These are phyloP conservation scores for Aquanectria penicillioides DNA, from an alignment of 2,329 filamentous ascomycete species.

Conservation along the genomic window DNA sequence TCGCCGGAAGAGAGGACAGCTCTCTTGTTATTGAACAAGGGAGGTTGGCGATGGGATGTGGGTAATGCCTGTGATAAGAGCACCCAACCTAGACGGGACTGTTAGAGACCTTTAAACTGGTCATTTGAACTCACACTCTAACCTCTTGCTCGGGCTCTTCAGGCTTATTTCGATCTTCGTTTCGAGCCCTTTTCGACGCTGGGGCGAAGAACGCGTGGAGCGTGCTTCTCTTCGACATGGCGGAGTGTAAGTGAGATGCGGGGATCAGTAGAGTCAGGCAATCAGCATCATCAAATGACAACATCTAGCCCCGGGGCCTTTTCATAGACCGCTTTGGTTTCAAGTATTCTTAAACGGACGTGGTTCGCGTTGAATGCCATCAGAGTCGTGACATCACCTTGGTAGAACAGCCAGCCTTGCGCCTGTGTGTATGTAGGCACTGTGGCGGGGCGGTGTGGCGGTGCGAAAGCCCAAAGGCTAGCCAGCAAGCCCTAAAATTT, in stretches of 20 bases:
- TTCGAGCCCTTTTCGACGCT: slow-evolving; percentile 37
- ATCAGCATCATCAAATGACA: no score
- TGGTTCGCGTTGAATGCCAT: background rate
- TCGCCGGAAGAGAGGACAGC: slow-evolving; percentile 58
- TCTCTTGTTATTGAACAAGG: slow-evolving; percentile 50
- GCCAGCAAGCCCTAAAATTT: slow-evolving; percentile 40
- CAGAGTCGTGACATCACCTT: slow-evolving; percentile 35
- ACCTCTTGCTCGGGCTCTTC: slow-evolving; percentile 2
- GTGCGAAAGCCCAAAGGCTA: slow-evolving; percentile 13
- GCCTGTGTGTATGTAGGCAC: background rate
- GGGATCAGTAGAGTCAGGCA: no score
- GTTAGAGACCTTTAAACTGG: no score
- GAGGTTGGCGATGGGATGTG: slow-evolving; percentile 60
- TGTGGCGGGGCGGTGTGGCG: slow-evolving; percentile 40
- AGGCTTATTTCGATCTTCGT: slow-evolving; percentile 9
- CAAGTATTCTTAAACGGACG: no score
- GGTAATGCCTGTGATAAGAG: slow-evolving; percentile 59
- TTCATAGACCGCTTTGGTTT: no score
- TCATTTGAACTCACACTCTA: no score
- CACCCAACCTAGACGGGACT: slow-evolving; percentile 31
- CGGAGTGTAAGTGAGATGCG: no score
- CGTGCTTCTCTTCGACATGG: slow-evolving; percentile 59
- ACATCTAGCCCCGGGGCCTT: no score
- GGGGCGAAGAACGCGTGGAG: slow-evolving; percentile 73
- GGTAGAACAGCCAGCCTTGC: background rate